These are phyloP conservation scores for Zizania latifolia DNA, from an alignment of 176 grass and related monocot species.

Conservation along the genomic window DNA sequence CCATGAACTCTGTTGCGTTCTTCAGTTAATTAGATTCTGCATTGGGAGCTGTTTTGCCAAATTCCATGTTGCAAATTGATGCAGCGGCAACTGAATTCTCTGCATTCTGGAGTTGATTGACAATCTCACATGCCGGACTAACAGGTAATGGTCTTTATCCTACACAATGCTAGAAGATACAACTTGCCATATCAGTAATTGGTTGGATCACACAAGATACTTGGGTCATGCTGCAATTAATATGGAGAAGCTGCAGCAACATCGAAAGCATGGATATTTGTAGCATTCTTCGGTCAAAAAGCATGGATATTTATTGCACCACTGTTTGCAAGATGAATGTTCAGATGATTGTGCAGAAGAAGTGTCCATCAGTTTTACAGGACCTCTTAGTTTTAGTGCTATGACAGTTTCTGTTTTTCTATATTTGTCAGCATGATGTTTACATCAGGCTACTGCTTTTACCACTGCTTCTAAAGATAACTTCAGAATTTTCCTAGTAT, in stretches of 20 bases:
- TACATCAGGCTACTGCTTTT: background rate
- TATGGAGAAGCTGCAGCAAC: background rate
- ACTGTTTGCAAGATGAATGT: no score
- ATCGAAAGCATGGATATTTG: background rate
- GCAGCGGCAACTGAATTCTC: background rate
- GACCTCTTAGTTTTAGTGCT: background rate
- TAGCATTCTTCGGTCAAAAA: background rate
- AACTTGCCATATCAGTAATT: background rate
- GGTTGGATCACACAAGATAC: background rate
- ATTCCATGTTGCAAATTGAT: background rate
- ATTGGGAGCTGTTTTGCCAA: background rate
- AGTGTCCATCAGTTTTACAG: no score
- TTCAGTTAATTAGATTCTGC: background rate
- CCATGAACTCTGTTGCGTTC: background rate
- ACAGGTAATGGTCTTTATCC: background rate
- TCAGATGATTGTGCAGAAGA: no score
- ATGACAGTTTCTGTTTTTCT: background rate
- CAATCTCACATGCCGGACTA: background rate
- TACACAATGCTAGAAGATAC: background rate
- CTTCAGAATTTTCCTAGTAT: background rate
- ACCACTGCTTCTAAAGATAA: background rate
- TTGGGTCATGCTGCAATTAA: background rate
- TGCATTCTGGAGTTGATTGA: background rate
- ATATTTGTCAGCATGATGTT: background rate
- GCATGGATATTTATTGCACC: background rate